A percentile compares a stretch with the other conserved stretches of the same genome.
phyloP scores from a whole-genome alignment of 805 yeast species.

The Nakazawaea pomicola region DNA sequence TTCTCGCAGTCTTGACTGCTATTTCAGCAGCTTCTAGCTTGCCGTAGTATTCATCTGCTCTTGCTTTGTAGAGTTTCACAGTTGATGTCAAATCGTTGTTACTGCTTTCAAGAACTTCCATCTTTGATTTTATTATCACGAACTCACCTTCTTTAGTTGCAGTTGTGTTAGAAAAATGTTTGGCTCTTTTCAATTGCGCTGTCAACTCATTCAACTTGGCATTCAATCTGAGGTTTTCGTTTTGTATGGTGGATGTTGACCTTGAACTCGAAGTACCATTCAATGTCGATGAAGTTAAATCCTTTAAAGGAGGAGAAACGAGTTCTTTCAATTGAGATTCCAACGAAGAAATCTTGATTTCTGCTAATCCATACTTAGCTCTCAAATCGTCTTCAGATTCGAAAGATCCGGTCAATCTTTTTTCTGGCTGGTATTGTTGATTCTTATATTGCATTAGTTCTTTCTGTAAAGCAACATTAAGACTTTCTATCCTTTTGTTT shows the following conservation, averaged over 20 bases:
- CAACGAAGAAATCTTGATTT: slow-evolving; percentile 35
- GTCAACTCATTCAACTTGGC: slow-evolving; percentile 30
- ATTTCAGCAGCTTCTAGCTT: slow-evolving; percentile 78
- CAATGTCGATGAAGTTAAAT: slow-evolving; percentile 15
- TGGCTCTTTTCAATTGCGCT: slow-evolving; percentile 27
- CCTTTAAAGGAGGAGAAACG: slow-evolving; percentile 28
- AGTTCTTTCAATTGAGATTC: slow-evolving; percentile 30
- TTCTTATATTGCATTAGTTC: slow-evolving; percentile 28
- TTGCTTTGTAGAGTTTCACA: slow-evolving; percentile 55
- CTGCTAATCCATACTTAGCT: slow-evolving; percentile 41
- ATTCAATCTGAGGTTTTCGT: slow-evolving; percentile 28
- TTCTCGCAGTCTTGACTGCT: slow-evolving; percentile 56
- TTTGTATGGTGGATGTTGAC: slow-evolving; percentile 20
- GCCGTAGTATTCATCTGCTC: slow-evolving; percentile 69
- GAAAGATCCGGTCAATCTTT: slow-evolving; percentile 23
- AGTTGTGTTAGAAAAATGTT: slow-evolving; percentile 20
- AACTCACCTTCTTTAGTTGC: slow-evolving; percentile 28
- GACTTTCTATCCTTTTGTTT: slow-evolving; percentile 25
- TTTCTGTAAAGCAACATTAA: slow-evolving; percentile 29
- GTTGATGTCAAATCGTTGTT: slow-evolving; percentile 50
- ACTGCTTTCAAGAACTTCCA: slow-evolving; percentile 52
- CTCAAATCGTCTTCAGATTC: slow-evolving; percentile 26
- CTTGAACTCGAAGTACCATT: slow-evolving; percentile 6
- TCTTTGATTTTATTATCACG: slow-evolving; percentile 46
- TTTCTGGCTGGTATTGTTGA: slow-evolving; percentile 10